phyloP scores from a whole-genome alignment of 305 asterid genomes.

The Fraxinus baroniana region DNA sequence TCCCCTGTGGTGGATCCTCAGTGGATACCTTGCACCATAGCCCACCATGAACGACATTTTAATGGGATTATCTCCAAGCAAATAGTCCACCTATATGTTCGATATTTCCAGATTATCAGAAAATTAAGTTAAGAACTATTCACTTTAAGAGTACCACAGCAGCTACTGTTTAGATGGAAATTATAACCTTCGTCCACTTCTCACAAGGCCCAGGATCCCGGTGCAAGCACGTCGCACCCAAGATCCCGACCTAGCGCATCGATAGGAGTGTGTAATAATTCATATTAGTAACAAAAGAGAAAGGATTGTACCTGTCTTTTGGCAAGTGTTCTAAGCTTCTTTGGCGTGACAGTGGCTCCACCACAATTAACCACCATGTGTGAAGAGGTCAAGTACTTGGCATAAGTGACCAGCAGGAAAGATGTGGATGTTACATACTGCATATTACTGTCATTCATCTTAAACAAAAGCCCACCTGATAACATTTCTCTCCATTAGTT shows the following conservation, averaged over 20 bases:
- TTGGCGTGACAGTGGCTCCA: conserved; percentile 63
- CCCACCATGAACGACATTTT: conserved; percentile 97
- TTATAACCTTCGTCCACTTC: background rate
- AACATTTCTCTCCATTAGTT: background rate
- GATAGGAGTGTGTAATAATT: background rate
- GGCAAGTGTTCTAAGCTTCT: conserved; percentile 69
- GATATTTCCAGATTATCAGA: background rate
- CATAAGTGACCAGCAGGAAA: conserved; percentile 75
- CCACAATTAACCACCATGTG: conserved; percentile 74
- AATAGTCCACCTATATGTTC: conserved; percentile 67
- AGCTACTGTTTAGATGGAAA: background rate
- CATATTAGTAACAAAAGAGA: background rate
- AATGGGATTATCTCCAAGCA: conserved; percentile 83
- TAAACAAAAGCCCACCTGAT: conserved; percentile 88
- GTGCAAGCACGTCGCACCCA: background rate
- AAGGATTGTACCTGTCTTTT: conserved; percentile 57
- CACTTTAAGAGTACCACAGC: background rate
- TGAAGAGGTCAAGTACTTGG: conserved; percentile 86
- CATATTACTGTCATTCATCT: conserved; percentile 89
- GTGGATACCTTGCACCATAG: conserved; percentile 74
- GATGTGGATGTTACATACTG: conserved; percentile 95
- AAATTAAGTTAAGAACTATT: background rate
- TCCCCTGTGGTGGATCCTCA: conserved; percentile 89
- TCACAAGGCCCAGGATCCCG: background rate
- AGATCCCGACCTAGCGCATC: background rate